These are phyloP conservation scores for Diaporthe batatas DNA, from an alignment of 2,329 filamentous ascomycete genomes.

Conservation along the genomic window DNA sequence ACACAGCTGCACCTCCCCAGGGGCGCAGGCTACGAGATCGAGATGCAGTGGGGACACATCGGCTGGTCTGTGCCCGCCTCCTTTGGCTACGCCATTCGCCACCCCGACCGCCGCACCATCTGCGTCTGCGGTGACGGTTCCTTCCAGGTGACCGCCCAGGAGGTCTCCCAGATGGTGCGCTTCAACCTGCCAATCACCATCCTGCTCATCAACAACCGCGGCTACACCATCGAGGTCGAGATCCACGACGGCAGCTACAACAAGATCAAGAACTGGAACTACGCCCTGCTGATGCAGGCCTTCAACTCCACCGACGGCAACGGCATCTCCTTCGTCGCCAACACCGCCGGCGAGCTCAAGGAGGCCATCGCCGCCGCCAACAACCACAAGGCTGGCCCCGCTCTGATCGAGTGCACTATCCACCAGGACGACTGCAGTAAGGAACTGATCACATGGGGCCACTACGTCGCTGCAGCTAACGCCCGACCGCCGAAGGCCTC, in stretches of 20 bases:
- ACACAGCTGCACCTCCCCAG: constrained; percentile 46
- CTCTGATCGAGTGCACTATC: constrained; percentile 48
- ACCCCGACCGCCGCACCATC: constrained; percentile 48
- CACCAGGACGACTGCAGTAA: constrained; percentile 48
- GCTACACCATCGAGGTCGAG: constrained; percentile 56
- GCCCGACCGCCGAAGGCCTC: constrained; percentile 45
- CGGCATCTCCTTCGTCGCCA: constrained; percentile 45
- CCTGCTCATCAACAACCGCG: constrained; percentile 53
- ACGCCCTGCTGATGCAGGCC: constrained; percentile 46
- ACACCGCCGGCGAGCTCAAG: constrained; percentile 46
- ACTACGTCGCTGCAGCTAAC: constrained; percentile 48
- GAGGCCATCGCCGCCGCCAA: constrained; percentile 43
- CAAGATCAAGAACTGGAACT: constrained; percentile 52
- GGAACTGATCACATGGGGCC: constrained; percentile 49
- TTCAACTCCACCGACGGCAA: constrained; percentile 47
- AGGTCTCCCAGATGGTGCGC: constrained; percentile 53
- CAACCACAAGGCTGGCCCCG: constrained; percentile 45
- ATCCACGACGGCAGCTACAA: constrained; percentile 54
- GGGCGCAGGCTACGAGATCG: constrained; percentile 49
- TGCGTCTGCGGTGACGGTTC: constrained; percentile 53
- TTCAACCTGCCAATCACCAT: constrained; percentile 51
- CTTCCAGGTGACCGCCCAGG: constrained; percentile 54
- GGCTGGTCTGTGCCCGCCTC: constrained; percentile 48
- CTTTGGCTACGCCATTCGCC: constrained; percentile 47
- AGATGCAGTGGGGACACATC: constrained; percentile 51